phyloP scores from a whole-genome alignment of 306 rosid genomes.

The Lathyrus tuberosus region DNA sequence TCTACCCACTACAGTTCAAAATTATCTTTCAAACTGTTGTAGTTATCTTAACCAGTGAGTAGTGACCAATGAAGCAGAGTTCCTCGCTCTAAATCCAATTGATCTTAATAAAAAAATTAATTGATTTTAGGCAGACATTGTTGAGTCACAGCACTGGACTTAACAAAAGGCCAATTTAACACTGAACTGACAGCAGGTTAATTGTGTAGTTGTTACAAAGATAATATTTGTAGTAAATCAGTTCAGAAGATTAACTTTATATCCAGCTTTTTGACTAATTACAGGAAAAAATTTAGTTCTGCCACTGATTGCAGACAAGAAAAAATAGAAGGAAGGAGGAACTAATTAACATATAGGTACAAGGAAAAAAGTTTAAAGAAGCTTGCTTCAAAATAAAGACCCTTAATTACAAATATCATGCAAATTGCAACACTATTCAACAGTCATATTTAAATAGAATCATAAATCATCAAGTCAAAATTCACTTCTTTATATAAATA shows the following conservation, averaged over 20 bases:
- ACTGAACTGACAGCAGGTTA: not conserved
- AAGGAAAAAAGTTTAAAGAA: not conserved
- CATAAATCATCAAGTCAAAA: constrained; percentile 6
- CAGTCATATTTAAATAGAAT: not conserved
- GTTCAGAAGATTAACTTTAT: not conserved
- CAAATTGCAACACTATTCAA: constrained; percentile 1
- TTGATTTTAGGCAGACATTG: constrained; percentile 18
- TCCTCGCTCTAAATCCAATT: constrained; percentile 27
- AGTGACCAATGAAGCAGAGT: not conserved
- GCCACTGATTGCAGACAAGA: not conserved
- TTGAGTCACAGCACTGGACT: not conserved
- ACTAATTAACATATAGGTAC: not conserved
- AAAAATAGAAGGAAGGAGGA: constrained; percentile 18
- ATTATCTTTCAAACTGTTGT: constrained; percentile 11
- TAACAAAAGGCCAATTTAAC: not conserved
- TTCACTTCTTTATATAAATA: not conserved
- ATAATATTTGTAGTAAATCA: too few species aligned
- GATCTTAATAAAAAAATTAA: not conserved
- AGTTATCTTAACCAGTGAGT: not conserved
- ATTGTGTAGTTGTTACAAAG: too few species aligned
- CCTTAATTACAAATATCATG: constrained; percentile 6
- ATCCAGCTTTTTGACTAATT: not conserved
- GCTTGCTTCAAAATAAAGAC: constrained; percentile 28
- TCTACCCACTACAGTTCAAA: not conserved
- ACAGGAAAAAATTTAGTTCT: not conserved